Conservation (phyloP, 345 rosid genomes). For the Brassica nigra region DNA sequence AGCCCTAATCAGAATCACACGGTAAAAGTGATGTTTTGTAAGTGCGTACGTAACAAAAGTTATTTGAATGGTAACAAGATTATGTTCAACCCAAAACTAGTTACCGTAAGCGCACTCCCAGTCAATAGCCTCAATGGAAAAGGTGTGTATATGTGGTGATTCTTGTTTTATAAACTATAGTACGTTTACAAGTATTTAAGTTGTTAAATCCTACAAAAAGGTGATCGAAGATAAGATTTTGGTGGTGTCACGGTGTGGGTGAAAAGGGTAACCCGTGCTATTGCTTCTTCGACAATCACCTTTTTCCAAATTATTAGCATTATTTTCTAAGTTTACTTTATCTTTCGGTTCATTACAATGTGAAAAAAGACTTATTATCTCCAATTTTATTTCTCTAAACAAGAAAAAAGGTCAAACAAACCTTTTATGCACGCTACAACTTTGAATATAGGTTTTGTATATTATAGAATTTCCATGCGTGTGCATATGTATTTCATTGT, state of each 20-base stretch:
- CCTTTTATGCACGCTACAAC: slow-evolving; percentile 40
- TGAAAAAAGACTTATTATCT: slow-evolving; percentile 33
- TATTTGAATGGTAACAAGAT: neutral
- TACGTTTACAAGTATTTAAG: neutral
- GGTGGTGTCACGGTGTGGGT: slow-evolving; percentile 30
- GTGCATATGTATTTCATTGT: slow-evolving; percentile 24
- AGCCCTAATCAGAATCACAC: neutral
- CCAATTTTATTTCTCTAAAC: slow-evolving; percentile 5
- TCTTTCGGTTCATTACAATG: slow-evolving; percentile 25
- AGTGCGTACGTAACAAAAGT: neutral
- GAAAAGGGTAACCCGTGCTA: slow-evolving; percentile 33
- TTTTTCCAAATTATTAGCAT: slow-evolving; percentile 39
- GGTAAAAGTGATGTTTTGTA: neutral
- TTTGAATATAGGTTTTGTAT: slow-evolving; percentile 22
- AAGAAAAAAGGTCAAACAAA: slow-evolving; percentile 23
- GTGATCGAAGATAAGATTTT: slow-evolving; percentile 6
- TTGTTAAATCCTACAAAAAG: slow-evolving; percentile 2
- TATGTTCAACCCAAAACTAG: neutral
- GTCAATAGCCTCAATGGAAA: neutral
- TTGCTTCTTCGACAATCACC: slow-evolving; percentile 39
- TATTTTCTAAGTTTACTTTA: slow-evolving; percentile 37
- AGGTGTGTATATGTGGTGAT: neutral
- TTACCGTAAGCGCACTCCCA: neutral
- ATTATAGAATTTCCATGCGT: slow-evolving; percentile 18
- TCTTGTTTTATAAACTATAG: neutral